Base-by-base conservation (phyloP, 257 asterid species). In the Ehretia macrophylla region DNA sequence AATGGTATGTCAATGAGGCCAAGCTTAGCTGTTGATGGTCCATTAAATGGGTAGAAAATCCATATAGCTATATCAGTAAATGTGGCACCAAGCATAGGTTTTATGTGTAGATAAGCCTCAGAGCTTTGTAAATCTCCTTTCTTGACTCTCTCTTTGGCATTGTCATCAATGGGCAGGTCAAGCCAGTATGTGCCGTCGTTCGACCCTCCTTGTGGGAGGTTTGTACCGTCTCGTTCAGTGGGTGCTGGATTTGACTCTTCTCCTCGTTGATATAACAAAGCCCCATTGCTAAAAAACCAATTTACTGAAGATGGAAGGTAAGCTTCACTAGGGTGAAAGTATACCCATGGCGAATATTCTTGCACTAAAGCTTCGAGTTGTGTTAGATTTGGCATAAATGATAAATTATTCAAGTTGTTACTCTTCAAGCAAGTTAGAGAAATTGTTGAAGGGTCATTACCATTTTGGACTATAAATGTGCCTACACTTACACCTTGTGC, bases 11-110 rank as follows among this genome's bases (percentile, higher is more conserved):
- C 52, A 40, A 65, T 8, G 13, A 62, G 66, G n/a, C 69, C 82
- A 1, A 77, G 12, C 51, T 65, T 72, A 12, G 62, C 73, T 19
- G 23, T 65, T 32, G 68, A 78, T 18, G 79, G 60, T 17, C 82
- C 82, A 32, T 65, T 77, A 14, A 77, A 77, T 8, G 76, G 79
- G 69, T 63, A 77, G 50, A 72, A 77, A 8, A 77, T 8, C 82
- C 82, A 77, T 13, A 72, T 14, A 10, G 32, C 58, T 21, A 77
- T 56, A 48, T 72, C 82, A 0, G 66, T 72, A 51, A 13, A 62
- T 8, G 79, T 65, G 8, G 68, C 76, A 16, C 82, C 79, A 52
- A 68, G 51, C 73, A 68, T 68, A 20, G 82, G 55, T 62, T 77
- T 77, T 10, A 77, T 60, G 27, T 77, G 79, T 8, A 72, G 40